A percentile compares a stretch with the other conserved stretches of the same genome.
Conservation (phyloP, 108 stramenopile genomes). For the Skeletonema grethae region DNA sequence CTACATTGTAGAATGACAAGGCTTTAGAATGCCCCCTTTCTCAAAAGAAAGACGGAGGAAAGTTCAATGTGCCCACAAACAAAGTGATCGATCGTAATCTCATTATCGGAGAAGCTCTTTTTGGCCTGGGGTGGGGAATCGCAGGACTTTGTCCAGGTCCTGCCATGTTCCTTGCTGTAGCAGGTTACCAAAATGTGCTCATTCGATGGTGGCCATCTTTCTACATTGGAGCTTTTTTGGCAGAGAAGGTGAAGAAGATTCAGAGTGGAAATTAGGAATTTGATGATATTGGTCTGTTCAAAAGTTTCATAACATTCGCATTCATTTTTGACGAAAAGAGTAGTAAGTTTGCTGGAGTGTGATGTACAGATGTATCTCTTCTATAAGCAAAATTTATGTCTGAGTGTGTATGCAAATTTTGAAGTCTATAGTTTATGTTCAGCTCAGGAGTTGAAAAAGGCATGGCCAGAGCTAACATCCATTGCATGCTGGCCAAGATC, state of each 20-base stretch:
- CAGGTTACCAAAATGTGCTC: constrained; percentile 38
- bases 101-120: constrained; percentile 51
- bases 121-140: constrained; percentile 68
- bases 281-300: not conserved
- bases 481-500: not conserved
- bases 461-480: not conserved
- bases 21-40: constrained; percentile 35
- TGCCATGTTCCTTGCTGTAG: constrained; percentile 52
- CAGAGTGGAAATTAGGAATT: not conserved
- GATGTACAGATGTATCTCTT: not conserved
- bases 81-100: constrained; percentile 54
- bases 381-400: not conserved
- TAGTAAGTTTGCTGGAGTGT: not conserved
- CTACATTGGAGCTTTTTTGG: constrained; percentile 36
- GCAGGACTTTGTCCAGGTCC: constrained; percentile 69
- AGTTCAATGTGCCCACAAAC: constrained; percentile 51
- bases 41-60: constrained; percentile 28
- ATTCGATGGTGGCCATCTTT: constrained; percentile 56
- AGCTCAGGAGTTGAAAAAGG: not conserved
- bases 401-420: not conserved
- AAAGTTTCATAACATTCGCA: not conserved
- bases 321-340: not conserved
- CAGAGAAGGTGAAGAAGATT: constrained; percentile 29
- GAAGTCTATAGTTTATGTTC: not conserved
- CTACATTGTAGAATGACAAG: constrained; percentile 23